These are phyloP conservation scores for Lentinula raphanica DNA, from an alignment of 768 basidiomycete genomes.

Conservation along the genomic window DNA sequence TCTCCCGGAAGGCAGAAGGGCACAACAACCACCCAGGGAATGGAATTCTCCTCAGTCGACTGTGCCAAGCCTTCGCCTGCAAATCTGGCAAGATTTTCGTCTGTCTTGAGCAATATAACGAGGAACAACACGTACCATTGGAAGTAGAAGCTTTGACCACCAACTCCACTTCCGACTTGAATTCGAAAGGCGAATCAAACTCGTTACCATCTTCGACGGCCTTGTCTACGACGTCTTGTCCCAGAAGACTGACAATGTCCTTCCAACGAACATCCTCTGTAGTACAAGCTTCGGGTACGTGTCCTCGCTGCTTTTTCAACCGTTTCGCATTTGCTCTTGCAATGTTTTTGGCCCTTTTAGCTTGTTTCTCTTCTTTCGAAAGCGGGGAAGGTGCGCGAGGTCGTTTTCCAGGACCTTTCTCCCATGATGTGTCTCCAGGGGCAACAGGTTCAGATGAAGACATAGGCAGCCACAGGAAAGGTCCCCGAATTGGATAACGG, in stretches of 20 bases:
- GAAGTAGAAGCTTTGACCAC: slow-evolving; percentile 61
- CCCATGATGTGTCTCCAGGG: background rate
- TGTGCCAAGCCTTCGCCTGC: slow-evolving; percentile 67
- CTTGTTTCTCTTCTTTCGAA: background rate
- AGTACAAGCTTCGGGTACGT: slow-evolving; percentile 50
- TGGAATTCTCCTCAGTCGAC: slow-evolving; percentile 35
- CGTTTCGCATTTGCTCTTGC: background rate
- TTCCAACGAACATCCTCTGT: slow-evolving; percentile 69
- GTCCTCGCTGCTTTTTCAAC: slow-evolving; percentile 1
- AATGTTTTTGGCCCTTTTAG: background rate
- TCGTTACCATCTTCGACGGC: slow-evolving; percentile 45
- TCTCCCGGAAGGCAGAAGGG: slow-evolving; percentile 88
- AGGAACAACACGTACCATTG: slow-evolving; percentile 37
- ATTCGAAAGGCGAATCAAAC: slow-evolving; percentile 54
- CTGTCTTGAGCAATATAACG: background rate
- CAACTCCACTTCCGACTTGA: slow-evolving; percentile 61
- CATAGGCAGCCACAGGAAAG: slow-evolving; percentile 7
- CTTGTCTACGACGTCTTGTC: slow-evolving; percentile 47
- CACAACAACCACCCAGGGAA: slow-evolving; percentile 76
- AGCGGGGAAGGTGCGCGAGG: background rate
- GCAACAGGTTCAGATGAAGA: background rate
- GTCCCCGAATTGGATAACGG: background rate
- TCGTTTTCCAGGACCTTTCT: slow-evolving; percentile 6
- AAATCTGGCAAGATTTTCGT: slow-evolving; percentile 4
- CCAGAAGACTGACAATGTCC: slow-evolving; percentile 67